A percentile compares a stretch with the other conserved stretches of the same genome.
Conservation (phyloP, 306 rosid genomes). For the Lathyrus aphaca region DNA sequence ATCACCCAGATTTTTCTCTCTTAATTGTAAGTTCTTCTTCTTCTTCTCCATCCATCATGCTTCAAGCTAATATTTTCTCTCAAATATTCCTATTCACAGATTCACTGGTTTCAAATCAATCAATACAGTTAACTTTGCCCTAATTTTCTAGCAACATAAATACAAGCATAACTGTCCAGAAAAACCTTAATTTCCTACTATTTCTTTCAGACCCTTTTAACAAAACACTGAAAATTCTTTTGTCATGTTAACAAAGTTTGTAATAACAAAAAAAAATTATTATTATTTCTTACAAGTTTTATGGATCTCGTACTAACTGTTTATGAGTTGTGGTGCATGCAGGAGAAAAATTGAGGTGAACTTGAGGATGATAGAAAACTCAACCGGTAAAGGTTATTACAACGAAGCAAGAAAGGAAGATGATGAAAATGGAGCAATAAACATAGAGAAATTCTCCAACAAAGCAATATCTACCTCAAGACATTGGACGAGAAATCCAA, state of each 20-base stretch:
- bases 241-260: background rate
- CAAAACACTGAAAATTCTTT: background rate
- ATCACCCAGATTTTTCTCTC: conserved; percentile 36
- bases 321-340: background rate
- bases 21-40: conserved; percentile 43
- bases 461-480: conserved; percentile 52
- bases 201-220: background rate
- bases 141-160: conserved; percentile 35
- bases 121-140: conserved; percentile 38
- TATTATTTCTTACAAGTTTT: background rate
- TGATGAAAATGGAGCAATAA: conserved; percentile 16
- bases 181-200: background rate
- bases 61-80: conserved; percentile 30
- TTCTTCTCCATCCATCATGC: conserved; percentile 19
- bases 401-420: conserved; percentile 48
- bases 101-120: conserved; percentile 26
- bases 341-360: background rate
- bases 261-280: background rate
- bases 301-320: background rate
- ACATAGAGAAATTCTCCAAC: conserved; percentile 32
- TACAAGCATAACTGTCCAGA: background rate
- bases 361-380: conserved; percentile 52
- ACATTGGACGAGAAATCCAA: conserved; percentile 85
- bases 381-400: conserved; percentile 48
- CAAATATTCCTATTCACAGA: conserved; percentile 34